A percentile compares a stretch with the other conserved stretches of the same genome.
Evolutionary conservation across 768 basidiomycete species (phyloP).

Genomic region (Cyclocybe cylindracea): DNA sequence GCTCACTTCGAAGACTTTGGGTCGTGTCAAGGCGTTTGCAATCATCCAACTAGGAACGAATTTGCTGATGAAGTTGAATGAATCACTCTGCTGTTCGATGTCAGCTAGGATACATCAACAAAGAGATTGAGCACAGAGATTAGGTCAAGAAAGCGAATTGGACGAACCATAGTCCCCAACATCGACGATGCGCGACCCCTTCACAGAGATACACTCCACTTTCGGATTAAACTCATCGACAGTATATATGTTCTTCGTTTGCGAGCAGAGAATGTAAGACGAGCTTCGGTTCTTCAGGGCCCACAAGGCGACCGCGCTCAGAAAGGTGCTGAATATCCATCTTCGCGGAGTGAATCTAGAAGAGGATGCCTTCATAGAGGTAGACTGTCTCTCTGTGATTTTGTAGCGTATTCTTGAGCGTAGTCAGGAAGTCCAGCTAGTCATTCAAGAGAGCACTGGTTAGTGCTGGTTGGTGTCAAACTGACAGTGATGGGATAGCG

Average conservation of each 20-base stretch:
- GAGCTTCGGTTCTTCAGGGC: no score
- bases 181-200: slow-evolving; percentile 44
- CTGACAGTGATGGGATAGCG: no score
- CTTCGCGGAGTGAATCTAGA: no score
- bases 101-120: slow-evolving; percentile 1
- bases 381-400: no score
- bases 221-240: slow-evolving; percentile 54
- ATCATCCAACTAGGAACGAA: slow-evolving; percentile 9
- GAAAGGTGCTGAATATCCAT: no score
- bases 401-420: no score
- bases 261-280: slow-evolving; percentile 62
- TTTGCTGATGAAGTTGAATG: neutral
- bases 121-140: neutral
- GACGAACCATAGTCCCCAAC: slow-evolving; percentile 50
- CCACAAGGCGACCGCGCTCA: no score
- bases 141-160: neutral
- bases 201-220: slow-evolving; percentile 65
- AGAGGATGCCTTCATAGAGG: no score
- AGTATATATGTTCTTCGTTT: slow-evolving; percentile 60
- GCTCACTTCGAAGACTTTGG: slow-evolving; percentile 14
- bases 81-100: neutral
- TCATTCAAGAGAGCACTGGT: no score
- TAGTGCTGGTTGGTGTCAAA: no score
- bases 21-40: neutral
- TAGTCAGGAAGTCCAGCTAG: no score